phyloP scores from a whole-genome alignment of 2,329 filamentous ascomycete genomes.

The Aspergillus intermedius region DNA sequence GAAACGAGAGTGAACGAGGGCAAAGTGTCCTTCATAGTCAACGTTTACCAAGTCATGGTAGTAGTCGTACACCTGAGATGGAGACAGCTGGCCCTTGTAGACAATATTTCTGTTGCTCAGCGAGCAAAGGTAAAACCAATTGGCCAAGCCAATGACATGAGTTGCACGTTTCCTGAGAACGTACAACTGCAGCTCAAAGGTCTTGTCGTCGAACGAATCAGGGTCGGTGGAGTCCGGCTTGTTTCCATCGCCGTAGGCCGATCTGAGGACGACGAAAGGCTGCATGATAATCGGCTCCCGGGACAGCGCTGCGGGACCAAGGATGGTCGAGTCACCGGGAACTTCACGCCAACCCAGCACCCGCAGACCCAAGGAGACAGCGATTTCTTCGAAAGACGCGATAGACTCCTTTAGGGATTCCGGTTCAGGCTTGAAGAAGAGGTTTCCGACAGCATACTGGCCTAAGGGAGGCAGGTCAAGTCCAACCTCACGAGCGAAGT shows the following conservation, averaged over 20 bases:
- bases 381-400: slow-evolving; percentile 87
- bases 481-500: slow-evolving; percentile 86
- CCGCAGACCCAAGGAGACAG: slow-evolving; percentile 76
- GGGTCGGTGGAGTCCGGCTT: slow-evolving; percentile 72
- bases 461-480: slow-evolving; percentile 80
- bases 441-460: slow-evolving; percentile 93
- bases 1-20: slow-evolving; percentile 92
- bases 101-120: slow-evolving; percentile 98
- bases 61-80: slow-evolving; percentile 94
- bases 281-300: slow-evolving; percentile 93
- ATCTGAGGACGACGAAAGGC: slow-evolving; percentile 84
- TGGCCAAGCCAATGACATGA: slow-evolving; percentile 88
- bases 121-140: slow-evolving; percentile 98
- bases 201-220: slow-evolving; percentile 72
- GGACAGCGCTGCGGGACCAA: slow-evolving; percentile 86
- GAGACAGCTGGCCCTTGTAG: slow-evolving; percentile 94
- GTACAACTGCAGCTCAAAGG: slow-evolving; percentile 90
- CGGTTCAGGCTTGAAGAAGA: slow-evolving; percentile 97
- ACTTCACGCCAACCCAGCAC: slow-evolving; percentile 96
- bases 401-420: slow-evolving; percentile 86
- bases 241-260: slow-evolving; percentile 74
- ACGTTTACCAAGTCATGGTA: slow-evolving; percentile 96
- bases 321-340: slow-evolving; percentile 83
- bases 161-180: slow-evolving; percentile 91
- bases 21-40: slow-evolving; percentile 95